Base-by-base conservation (phyloP, 2,329 filamentous ascomycete genomes). In the Pezicula radicicola region DNA sequence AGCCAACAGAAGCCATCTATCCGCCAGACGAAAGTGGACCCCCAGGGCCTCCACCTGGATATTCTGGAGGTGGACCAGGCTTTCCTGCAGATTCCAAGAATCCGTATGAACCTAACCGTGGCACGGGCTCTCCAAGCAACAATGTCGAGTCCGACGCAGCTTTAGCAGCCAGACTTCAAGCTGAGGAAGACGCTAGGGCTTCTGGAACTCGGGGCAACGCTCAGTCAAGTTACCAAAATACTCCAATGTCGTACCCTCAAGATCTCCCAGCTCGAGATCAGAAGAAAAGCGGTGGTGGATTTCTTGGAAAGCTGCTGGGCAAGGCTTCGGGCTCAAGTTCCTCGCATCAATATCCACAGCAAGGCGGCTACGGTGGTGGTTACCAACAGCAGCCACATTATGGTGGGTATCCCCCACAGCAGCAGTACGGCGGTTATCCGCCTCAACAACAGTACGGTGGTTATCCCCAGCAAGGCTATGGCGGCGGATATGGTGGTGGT, bases 141-240 rank as follows among this genome's bases (percentile, higher is more conserved):
- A 27, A 13, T 30, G 42, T 27, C n/a, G 81, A 81, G 52, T 84
- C 87, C 44, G 91, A 95, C 66, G 90, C 88, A 53, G 79, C 78
- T 25, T 74, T 92, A 9, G 91, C 92, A 7, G 80, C 88, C 39
- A 81, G 84, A 64, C 75, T 96, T 40, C 92, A 96, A 68, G 88
- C 88, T 42, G 89, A 96, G 69, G 91, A 96, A 69, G 80, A 96
- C 57, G 82, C 83, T 6, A 80, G 83, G 42, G 78, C 77, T 15
- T 56, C 61, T 16, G 50, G 48, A 6, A 48, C 37, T 33, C 59
- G 55, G 13, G 46, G 53, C 9, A 56, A 49, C 37, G 55, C 57
- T 10, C 55, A 56, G 53, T 50, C 56, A 39, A 60, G 59, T 49
- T 66, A 64, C 49, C 51, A 52, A 25, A 61, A 58, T 41, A 60